phyloP scores from a whole-genome alignment of 129 eudicot species.

The sunflower (Helianthus annuus) region HanXRQr2.0-SUNRISE NC_035437.2:96809562-96810061 shows the following conservation, averaged over 20 bases:
- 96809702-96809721: background rate
- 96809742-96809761: background rate
- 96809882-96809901: slow-evolving; percentile 31
- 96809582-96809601: background rate
- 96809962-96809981: no score
- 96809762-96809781: background rate
- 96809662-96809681: background rate
- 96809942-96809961: background rate
- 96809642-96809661: background rate
- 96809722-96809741: background rate
- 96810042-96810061: no score
- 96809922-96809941: slow-evolving; percentile 3
- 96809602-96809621: no score
- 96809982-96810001: no score
- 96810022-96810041: no score
- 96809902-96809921: slow-evolving; percentile 49
- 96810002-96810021: no score
- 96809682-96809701: background rate
- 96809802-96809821: background rate
- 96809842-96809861: slow-evolving; percentile 41
- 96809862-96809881: slow-evolving; percentile 31
- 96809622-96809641: background rate
- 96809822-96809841: slow-evolving; percentile 10
- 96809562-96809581: background rate
- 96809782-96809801: background rate